Evolutionary conservation across 2,329 filamentous ascomycete genomes (phyloP), one percentile per base, ranked within the genome.

Genomic region (Chrysoporthe deuterocubensis): DNA sequence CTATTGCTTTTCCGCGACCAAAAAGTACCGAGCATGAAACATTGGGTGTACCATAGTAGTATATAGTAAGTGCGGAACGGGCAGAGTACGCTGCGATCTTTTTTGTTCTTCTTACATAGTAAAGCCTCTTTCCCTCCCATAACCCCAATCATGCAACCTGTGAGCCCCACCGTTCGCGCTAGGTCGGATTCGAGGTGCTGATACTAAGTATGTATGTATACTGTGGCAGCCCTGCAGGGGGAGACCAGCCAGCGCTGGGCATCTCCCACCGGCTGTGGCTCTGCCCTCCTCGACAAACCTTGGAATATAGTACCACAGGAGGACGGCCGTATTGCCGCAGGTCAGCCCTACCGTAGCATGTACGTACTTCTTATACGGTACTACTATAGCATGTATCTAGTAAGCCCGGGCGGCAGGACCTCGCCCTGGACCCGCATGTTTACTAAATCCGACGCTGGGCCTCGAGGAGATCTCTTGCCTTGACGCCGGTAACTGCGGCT

Each of bases 101-200:
- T 40, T 9, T 40, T 40, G 5, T 40, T 40, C 37, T 40, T 40
- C 37, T 9, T 40, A 7, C 37, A 26, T 26, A 26, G 26, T 26
- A 26, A 26, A 26, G 26, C 26, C 46, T 48, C 48, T 16, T 7
- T n/a, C 44, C 8, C 16, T n/a, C 18, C 18, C 8, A n/a, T 11
- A 26, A 5, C 13, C n/a, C 18, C 8, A 50, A 50, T 11, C n/a
- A 21, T n/a, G 46, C n/a, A 50, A 50, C 4, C 26, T 32, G n/a
- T 32, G 21, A 34, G 50, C 54, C 54, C 54, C 54, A 57, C 54
- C 54, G 54, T 57, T 57, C 54, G 32, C 54, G 18, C 54, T 57
- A 57, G 18, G 32, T 40, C 16, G 32, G 16, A 37, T 40, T 57
- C 3, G 16, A 40, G 32, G 32, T 57, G 54, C 40, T 57, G 34